Evolutionary conservation across 148 eudicot genomes (phyloP).

Genomic region (Nyssa sinensis): DNA sequence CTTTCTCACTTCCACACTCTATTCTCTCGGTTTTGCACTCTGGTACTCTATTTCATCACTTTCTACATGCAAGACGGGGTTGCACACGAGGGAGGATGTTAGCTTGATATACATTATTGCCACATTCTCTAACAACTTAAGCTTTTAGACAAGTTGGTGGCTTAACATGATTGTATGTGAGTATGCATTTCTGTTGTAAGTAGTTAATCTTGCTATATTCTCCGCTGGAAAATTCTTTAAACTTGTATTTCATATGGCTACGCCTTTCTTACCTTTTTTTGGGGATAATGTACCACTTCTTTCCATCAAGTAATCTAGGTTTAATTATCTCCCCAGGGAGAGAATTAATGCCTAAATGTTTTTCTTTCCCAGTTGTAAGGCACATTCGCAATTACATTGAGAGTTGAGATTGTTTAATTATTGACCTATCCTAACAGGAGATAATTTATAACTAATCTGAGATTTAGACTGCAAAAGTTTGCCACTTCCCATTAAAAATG

Average conservation of each 20-base stretch:
- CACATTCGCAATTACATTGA: not conserved
- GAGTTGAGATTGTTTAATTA: not conserved
- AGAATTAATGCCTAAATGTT: not conserved
- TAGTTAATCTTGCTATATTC: not conserved
- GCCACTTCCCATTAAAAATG: not conserved
- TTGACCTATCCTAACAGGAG: not conserved
- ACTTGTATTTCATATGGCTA: not conserved
- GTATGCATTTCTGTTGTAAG: not conserved
- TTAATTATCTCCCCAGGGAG: too few relatives aligned
- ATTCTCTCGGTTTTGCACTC: too few relatives aligned
- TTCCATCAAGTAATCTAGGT: not conserved
- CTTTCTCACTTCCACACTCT: too few relatives aligned
- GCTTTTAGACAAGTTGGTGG: too few relatives aligned
- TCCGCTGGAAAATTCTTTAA: not conserved
- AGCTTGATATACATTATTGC: too few relatives aligned
- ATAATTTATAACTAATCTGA: not conserved
- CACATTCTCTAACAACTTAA: too few relatives aligned
- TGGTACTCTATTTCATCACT: too few relatives aligned
- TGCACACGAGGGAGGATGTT: too few relatives aligned
- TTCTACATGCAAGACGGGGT: too few relatives aligned
- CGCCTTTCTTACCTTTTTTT: not conserved
- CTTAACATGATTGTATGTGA: not conserved
- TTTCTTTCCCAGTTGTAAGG: not conserved
- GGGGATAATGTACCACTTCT: slow-evolving; percentile 1
- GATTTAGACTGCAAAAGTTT: not conserved